Percentiles rank a stretch among this genome's conserved stretches.
These are phyloP conservation scores for Ilex aquifolium DNA, from an alignment of 257 asterid genomes.

Conservation along the genomic window DNA sequence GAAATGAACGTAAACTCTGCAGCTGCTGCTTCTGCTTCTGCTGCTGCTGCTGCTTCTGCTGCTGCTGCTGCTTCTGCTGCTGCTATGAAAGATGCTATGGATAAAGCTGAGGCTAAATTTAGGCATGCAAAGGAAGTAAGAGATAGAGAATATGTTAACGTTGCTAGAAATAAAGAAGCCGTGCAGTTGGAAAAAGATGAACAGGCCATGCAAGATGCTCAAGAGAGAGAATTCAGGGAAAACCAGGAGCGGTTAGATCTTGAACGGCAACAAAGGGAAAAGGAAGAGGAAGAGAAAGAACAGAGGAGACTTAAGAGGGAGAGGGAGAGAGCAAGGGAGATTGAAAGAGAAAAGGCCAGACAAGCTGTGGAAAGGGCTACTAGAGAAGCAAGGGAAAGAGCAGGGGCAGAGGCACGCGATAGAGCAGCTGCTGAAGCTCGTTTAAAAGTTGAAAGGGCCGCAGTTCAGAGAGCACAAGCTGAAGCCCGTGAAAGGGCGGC, in stretches of 20 bases:
- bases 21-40: slow-evolving; percentile 96
- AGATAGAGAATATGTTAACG: slow-evolving; percentile 83
- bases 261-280: slow-evolving; percentile 55
- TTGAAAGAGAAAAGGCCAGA: slow-evolving; percentile 73
- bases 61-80: slow-evolving; percentile 97
- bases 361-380: slow-evolving; percentile 99
- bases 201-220: slow-evolving; percentile 31
- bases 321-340: slow-evolving; percentile 40
- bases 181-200: slow-evolving; percentile 53
- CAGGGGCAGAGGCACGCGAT: slow-evolving; percentile 65
- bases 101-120: slow-evolving; percentile 94
- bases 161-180: slow-evolving; percentile 63
- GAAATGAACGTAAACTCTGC: slow-evolving; percentile 65
- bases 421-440: slow-evolving; percentile 68
- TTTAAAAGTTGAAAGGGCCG: background rate
- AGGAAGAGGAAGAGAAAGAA: slow-evolving; percentile 83
- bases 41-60: slow-evolving; percentile 95
- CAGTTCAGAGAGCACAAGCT: slow-evolving; percentile 48
- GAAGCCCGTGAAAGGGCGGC: slow-evolving; percentile 81
- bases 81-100: slow-evolving; percentile 99
- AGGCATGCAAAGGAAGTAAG: slow-evolving; percentile 96
- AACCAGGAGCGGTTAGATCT: slow-evolving; percentile 63
- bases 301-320: slow-evolving; percentile 51
- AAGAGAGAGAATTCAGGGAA: slow-evolving; percentile 69
- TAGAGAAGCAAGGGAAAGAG: slow-evolving; percentile 88